Evolutionary conservation across 306 rosid species (phyloP).

Genomic region (Prunus padus): DNA sequence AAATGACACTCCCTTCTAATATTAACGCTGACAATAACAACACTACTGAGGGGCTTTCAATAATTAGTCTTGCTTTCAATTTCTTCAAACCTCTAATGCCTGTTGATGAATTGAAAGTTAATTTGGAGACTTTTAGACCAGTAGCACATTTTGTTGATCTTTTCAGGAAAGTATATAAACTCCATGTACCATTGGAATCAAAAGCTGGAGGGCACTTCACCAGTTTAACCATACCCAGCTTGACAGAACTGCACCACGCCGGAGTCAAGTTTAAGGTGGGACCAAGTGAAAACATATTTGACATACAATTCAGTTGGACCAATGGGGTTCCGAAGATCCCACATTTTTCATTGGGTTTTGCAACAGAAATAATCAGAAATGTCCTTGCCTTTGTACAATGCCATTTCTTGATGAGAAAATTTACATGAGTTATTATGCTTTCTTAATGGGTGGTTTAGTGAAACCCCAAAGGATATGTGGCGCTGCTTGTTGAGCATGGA

Average conservation of each 20-base stretch:
- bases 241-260: conserved; percentile 27
- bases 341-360: neutral
- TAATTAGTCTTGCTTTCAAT: conserved; percentile 21
- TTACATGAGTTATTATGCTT: conserved; percentile 18
- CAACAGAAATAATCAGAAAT: conserved; percentile 25
- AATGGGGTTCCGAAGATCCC: conserved; percentile 36
- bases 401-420: neutral
- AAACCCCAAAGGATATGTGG: conserved; percentile 22
- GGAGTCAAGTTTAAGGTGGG: conserved; percentile 28
- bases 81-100: conserved; percentile 1
- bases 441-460: conserved; percentile 27
- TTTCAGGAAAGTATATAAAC: neutral
- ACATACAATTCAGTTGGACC: conserved; percentile 10
- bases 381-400: conserved; percentile 41
- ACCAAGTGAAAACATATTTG: conserved; percentile 21
- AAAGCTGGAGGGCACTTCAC: neutral
- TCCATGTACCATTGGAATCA: conserved; percentile 3
- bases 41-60: neutral
- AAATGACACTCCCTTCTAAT: neutral
- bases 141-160: neutral
- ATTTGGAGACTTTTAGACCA: neutral
- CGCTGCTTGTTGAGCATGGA: conserved; percentile 26
- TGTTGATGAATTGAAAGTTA: neutral
- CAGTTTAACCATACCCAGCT: conserved; percentile 16
- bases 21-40: neutral